A percentile compares a stretch with the other conserved stretches of the same genome.
Evolutionary conservation across 2,329 filamentous ascomycete species (phyloP).

Genomic region (Pyrenochaeta sp.): DNA sequence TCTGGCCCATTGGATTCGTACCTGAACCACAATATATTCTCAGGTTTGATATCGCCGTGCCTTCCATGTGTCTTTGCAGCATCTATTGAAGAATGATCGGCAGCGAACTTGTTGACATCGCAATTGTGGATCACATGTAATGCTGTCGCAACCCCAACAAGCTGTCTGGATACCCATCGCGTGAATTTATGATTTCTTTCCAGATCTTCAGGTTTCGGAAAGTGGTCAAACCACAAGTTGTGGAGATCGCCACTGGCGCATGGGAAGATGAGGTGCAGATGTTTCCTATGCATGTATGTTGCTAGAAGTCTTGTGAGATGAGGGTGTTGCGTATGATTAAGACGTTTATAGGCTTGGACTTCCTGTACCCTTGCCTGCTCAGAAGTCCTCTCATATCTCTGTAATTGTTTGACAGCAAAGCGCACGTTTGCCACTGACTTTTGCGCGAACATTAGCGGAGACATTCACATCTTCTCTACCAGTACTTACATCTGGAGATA

Average conservation of each 20-base stretch:
- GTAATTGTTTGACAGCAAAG: neutral
- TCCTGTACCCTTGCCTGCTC: neutral
- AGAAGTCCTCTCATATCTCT: neutral
- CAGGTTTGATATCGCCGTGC: slow-evolving; percentile 9
- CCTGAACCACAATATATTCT: slow-evolving; percentile 7
- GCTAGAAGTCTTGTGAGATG: neutral
- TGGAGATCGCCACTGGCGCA: neutral
- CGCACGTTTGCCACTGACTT: neutral
- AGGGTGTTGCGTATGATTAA: neutral
- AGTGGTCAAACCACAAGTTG: neutral
- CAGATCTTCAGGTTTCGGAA: neutral
- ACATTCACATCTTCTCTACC: neutral
- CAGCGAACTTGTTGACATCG: neutral
- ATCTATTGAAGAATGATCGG: no score
- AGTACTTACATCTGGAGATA: neutral
- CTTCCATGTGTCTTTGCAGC: neutral
- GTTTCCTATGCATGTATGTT: neutral
- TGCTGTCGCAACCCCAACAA: neutral
- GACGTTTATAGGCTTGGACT: neutral
- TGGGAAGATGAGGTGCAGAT: neutral
- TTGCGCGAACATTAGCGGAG: neutral
- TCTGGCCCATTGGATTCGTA: neutral
- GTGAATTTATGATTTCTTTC: neutral
- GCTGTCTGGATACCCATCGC: neutral
- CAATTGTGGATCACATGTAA: neutral